Evolutionary conservation across 139 green algal species (phyloP), one percentile per base, ranked within the genome.

Genomic region (Chlorella sp.): DNA sequence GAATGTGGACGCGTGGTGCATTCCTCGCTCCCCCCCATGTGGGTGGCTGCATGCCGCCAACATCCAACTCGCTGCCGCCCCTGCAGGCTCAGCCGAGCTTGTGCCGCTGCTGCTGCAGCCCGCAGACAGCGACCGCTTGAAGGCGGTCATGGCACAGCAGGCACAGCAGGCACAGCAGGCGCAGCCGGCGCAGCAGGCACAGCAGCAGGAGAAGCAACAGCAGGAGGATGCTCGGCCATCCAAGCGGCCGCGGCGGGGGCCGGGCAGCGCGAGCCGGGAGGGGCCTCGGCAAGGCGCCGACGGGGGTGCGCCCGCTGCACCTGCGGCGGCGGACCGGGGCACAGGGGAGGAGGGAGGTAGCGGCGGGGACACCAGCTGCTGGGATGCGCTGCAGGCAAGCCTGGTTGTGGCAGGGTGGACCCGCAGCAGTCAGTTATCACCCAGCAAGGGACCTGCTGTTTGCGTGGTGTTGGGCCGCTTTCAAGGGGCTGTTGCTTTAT

Each of bases 41-140:
- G n/a, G n/a, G n/a, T n/a, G n/a, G n/a, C n/a, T n/a, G n/a, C n/a
- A n/a, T n/a, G n/a, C n/a, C n/a, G n/a, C n/a, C n/a, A n/a, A n/a
- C n/a, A n/a, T n/a, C n/a, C n/a, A n/a, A n/a, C n/a, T n/a, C n/a
- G n/a, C n/a, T n/a, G n/a, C n/a, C 16, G 9, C 51, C 51, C 51
- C 38, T 24, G 58, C 77, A 84, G 79, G 64, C 13, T 76, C 64
- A 0, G 24, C 56, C 17, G 83, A 87, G 6, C 76, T 87, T 3
- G 7, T 87, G 75, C 83, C 83, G 34, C 75, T 87, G 73, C 65
- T 87, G 73, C 73, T 87, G 34, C 76, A 77, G 67, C 83, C 83
- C 3, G 83, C 83, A n/a, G 73, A 87, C 73, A 80, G 73, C 54
- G 73, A 87, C 26, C 8, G 74, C 46, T 38, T 87, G 19, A 67